Evolutionary conservation across 768 basidiomycete species (phyloP), one percentile per base, ranked within the genome.

Genomic region (Boletus huronensis): DNA sequence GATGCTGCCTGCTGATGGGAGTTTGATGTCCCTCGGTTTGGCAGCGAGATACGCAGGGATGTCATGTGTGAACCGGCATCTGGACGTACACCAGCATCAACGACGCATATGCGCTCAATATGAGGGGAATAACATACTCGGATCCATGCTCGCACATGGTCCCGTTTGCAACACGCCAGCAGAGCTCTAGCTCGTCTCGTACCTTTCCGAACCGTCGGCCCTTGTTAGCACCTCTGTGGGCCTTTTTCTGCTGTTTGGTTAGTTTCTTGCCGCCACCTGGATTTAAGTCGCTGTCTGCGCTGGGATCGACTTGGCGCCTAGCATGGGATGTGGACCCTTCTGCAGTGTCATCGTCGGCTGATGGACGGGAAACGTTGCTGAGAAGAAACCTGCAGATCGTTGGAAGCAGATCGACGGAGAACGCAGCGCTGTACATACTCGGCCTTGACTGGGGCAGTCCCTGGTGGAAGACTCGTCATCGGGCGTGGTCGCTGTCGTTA

Each of bases 21-120:
- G 80, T 31, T 73, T 77, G 25, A 97, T 79, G 67, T 97, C 95
- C 45, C 68, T 70, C 0, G 84, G 79, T 71, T 97, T 97, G 1
- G 78, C 79, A 11, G 78, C 78, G 39, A 98, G 83, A 70, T 96
- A 98, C 4, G 77, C 77, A 9, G 73, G 58, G 50, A 94, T 75
- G 61, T 93, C 87, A 69, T 98, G 95, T 5, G 83, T 84, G 65
- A 82, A 87, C 17, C 85, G 82, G 65, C 95, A 97, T 49, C 88
- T 88, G 47, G 6, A 53, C 7, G 40, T 40, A 46, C 17, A 21
- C 19, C 35, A 54, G 17, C n/a, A 19, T 46, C 49, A 46, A 17
- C 25, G 34, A 55, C 14, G 7, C 23, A 13, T 9, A 8, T 4
- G 14, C 6, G 19, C 1, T 17, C 13, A 31, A 53, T 8, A 28